Evolutionary conservation across 1,139 yeast genomes (phyloP).

Genomic region (Blastobotrys apis): DNA sequence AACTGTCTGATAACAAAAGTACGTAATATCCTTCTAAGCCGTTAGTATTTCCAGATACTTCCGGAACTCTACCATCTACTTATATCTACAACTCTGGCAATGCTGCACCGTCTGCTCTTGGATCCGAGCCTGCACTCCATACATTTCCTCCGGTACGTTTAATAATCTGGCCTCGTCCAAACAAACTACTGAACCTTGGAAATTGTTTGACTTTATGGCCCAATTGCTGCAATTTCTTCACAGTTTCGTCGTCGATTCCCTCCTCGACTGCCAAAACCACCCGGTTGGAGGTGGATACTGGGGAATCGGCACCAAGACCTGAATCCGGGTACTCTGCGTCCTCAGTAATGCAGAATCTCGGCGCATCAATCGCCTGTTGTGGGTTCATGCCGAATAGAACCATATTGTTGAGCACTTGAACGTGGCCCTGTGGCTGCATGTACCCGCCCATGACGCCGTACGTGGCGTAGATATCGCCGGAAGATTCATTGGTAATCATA

Average conservation of each 20-base stretch:
- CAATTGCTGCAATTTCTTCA: conserved; percentile 42
- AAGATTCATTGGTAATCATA: conserved; percentile 50
- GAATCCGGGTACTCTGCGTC: conserved; percentile 44
- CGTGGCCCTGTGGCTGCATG: conserved; percentile 84
- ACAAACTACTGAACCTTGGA: conserved; percentile 33
- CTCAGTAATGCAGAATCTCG: conserved; percentile 62
- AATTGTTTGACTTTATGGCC: conserved; percentile 54
- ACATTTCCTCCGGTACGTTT: conserved; percentile 33
- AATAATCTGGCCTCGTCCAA: conserved; percentile 77
- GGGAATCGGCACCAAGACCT: conserved; percentile 65
- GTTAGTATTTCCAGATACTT: too few relatives aligned
- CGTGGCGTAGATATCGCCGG: conserved; percentile 53
- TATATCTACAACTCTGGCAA: conserved; percentile 44
- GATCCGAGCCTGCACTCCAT: conserved; percentile 71
- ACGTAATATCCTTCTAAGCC: too few relatives aligned
- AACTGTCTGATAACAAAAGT: too few relatives aligned
- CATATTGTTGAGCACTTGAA: conserved; percentile 69
- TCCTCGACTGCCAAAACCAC: conserved; percentile 65
- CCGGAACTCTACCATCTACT: too few relatives aligned
- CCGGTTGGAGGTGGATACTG: conserved; percentile 48
- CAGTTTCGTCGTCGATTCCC: conserved; percentile 48
- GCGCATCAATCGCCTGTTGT: conserved; percentile 73
- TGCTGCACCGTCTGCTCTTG: conserved; percentile 79
- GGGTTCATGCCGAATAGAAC: conserved; percentile 61
- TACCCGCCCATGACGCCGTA: conserved; percentile 89